Base-by-base conservation (phyloP, 768 basidiomycete species). In the Pisolithus orientalis region DNA sequence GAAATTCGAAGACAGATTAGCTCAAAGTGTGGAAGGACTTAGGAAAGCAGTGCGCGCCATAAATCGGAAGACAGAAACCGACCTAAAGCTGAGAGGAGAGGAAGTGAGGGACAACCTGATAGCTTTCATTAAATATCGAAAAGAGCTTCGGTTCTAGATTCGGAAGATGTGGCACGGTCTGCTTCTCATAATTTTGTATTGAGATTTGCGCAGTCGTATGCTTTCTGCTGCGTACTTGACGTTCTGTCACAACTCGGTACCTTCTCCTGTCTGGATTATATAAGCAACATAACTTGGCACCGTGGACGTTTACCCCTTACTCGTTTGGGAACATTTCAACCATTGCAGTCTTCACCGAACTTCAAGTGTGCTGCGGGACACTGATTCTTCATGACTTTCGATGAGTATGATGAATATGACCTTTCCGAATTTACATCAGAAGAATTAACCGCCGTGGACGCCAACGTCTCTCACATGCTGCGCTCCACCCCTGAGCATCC, bases 91-190 rank as follows among this genome's bases (percentile, higher is more conserved):
- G 59, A 75, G 84, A 59, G 90, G 85, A 17, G 90, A 90, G 57
- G 86, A 88, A 61, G 78, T 90, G 27, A 72, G 81, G 53, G 85
- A 87, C 53, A 91, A 92, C 63, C 65, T 92, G 55, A 69, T 80
- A 14, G 89, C 80, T 14, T 93, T 92, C 58, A 76, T 90, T 50
- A 70, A 83, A 62, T 93, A 93, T 66, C 72, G 90, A 52, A 77
- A 72, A 55, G 75, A 74, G 27, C 70, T 92, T 50, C 63, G 72
- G 58, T 60, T 78, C 17, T 53, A 31, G 32, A 42, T 16, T n/a
- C 38, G n/a, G 34, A 34, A 34, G 34, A 13, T 11, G 21, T 21
- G 11, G 11, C 3, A 5, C 66, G 65, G 63, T 67, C 65, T 64
- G 65, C 34, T 34, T 13, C 34, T 14, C 13, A 11, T 34, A 13